Evolutionary conservation across 2,329 filamentous ascomycete genomes (phyloP).

Genomic region (Coniochaeta sp.): DNA sequence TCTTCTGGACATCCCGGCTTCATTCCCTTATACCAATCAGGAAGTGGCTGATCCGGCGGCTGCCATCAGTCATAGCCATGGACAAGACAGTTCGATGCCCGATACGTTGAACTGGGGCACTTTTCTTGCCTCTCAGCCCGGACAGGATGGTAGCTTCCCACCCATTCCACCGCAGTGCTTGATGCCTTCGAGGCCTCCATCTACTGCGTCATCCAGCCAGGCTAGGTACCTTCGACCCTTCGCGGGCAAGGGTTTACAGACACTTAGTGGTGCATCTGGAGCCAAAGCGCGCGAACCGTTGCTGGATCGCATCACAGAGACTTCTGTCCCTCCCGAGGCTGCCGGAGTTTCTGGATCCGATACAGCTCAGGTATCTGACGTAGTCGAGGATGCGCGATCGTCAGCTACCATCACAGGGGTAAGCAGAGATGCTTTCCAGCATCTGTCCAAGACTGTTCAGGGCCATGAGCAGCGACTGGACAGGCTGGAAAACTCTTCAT

Average conservation of each 20-base stretch:
- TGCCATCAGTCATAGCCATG: conserved; percentile 13
- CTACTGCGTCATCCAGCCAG: conserved; percentile 42
- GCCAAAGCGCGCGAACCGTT: conserved; percentile 23
- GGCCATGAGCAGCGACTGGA: conserved; percentile 60
- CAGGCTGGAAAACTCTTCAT: conserved; percentile 61
- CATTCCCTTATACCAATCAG: conserved; percentile 1
- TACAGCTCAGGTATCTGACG: neutral
- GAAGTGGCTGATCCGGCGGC: conserved; percentile 2
- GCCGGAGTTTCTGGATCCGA: neutral
- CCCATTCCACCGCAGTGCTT: conserved; percentile 43
- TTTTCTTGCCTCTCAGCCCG: conserved; percentile 29
- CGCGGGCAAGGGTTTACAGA: conserved; percentile 46
- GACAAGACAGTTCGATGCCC: conserved; percentile 37
- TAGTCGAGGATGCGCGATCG: neutral
- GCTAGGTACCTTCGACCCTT: conserved; percentile 47
- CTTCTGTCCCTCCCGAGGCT: neutral
- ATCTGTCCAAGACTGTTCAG: conserved; percentile 44
- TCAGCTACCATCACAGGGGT: neutral
- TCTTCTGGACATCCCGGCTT: conserved; percentile 16
- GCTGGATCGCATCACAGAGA: conserved; percentile 19
- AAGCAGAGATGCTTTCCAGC: conserved; percentile 28
- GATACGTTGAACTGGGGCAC: conserved; percentile 48
- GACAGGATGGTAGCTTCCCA: conserved; percentile 26
- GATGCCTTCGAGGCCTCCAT: conserved; percentile 38
- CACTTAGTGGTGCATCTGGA: conserved; percentile 34